Base-by-base conservation (phyloP, 305 asterid genomes). In the Fraxinus nigra region DNA sequence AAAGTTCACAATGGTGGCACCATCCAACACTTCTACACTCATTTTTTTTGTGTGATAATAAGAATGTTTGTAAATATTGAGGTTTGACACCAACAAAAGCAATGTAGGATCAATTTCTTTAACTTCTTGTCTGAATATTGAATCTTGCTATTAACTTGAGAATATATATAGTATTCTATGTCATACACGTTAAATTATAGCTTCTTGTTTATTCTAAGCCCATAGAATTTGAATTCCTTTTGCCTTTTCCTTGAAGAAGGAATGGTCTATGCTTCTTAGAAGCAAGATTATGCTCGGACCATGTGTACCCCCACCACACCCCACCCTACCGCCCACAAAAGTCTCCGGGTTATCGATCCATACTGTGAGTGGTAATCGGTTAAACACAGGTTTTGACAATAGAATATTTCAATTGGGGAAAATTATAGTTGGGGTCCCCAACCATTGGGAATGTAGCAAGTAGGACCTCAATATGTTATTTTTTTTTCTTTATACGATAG, bases 1-100 rank as follows among this genome's bases (percentile, higher is more conserved):
- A 7, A 72, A 72, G 16, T 33, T 72, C 76, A 72, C 13, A 72
- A 72, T 33, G 46, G 76, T 72, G 76, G 43, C 26, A 32, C 76
- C 48, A 33, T 72, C 76, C 26, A 72, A 72, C 28, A 72, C 76
- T 32, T 72, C 28, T 33, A 72, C 76, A 72, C 76, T 72, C 76
- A 33, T 32, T 16, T 30, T 69, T 24, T 40, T 40, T 28, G 63
- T 51, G 76, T 33, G 76, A 33, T 72, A 2, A 0, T 6, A 33
- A 33, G 76, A 16, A 33, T 30, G 40, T 30, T 30, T 30, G 20
- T 9, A 4, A 0, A 72, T 33, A 72, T 13, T 72, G 73, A 65
- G 73, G 73, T 65, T 65, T 26, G 73, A 65, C 22, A 72, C 28
- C 46, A 72, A 72, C 46, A 33, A 72, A 72, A 16, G 20, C 76